A percentile compares a stretch with the other conserved stretches of the same genome.
Evolutionary conservation across 83 land plant species (phyloP).

Genomic region (Thuja plicata): DNA sequence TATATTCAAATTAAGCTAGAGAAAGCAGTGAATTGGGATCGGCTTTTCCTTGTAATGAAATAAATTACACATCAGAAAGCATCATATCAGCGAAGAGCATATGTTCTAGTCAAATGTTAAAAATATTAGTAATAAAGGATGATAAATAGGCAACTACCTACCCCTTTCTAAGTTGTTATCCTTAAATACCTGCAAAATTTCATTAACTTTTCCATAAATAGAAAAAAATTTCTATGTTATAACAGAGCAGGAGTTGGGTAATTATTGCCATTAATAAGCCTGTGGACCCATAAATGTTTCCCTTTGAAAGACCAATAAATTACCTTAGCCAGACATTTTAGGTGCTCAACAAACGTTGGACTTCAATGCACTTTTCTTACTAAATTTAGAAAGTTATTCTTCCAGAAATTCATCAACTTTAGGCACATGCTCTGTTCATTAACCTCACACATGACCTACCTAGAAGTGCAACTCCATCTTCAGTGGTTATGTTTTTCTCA

Average conservation of each 20-base stretch:
- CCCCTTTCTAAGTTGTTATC: neutral
- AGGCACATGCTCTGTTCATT: neutral
- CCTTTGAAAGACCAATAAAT: no score
- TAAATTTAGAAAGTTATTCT: neutral
- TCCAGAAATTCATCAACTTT: neutral
- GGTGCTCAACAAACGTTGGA: neutral
- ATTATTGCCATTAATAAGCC: neutral
- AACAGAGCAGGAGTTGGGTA: neutral
- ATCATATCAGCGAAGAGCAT: no score
- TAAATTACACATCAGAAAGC: no score
- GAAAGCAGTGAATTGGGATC: no score
- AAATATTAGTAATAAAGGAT: neutral
- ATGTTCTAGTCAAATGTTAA: no score
- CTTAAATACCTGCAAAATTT: neutral
- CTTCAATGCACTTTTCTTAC: neutral
- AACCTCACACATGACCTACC: neutral
- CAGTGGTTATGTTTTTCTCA: conserved; percentile 16
- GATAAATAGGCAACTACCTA: neutral
- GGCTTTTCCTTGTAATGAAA: no score
- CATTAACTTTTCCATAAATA: neutral
- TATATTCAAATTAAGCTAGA: no score
- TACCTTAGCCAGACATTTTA: neutral
- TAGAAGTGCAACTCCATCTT: conserved; percentile 24
- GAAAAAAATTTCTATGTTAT: neutral
- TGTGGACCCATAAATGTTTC: neutral